phyloP scores from a whole-genome alignment of 2,329 filamentous ascomycete genomes.

The Coleophoma eucalyptorum region DNA sequence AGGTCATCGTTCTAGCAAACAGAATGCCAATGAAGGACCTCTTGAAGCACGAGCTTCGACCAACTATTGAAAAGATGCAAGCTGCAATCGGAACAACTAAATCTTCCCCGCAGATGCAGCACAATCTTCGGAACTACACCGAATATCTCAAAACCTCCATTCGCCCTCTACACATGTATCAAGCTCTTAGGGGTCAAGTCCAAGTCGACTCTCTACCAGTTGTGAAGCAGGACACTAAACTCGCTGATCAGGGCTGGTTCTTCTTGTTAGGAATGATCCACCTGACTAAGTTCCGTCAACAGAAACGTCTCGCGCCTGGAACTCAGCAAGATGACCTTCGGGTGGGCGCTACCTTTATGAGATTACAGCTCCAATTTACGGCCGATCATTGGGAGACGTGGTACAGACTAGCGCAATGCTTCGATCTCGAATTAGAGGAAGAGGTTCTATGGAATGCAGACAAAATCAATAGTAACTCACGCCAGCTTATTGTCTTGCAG shows the following conservation, averaged over 20 bases:
- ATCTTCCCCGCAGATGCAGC: slow-evolving; percentile 73
- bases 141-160: slow-evolving; percentile 80
- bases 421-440: slow-evolving; percentile 34
- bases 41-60: slow-evolving; percentile 85
- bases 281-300: slow-evolving; percentile 68
- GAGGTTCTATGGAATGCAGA: slow-evolving; percentile 35
- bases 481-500: slow-evolving; percentile 29
- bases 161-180: slow-evolving; percentile 75
- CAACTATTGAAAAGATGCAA: slow-evolving; percentile 90
- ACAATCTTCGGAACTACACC: slow-evolving; percentile 81
- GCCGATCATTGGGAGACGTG: slow-evolving; percentile 35
- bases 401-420: slow-evolving; percentile 35
- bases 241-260: slow-evolving; percentile 86
- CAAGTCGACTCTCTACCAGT: slow-evolving; percentile 70
- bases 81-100: slow-evolving; percentile 78
- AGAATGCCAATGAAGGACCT: slow-evolving; percentile 88
- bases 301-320: slow-evolving; percentile 29
- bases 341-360: slow-evolving; percentile 31
- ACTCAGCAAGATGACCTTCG: slow-evolving; percentile 32
- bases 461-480: slow-evolving; percentile 32
- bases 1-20: slow-evolving; percentile 75
- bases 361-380: slow-evolving; percentile 30
- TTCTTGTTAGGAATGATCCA: slow-evolving; percentile 87
- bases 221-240: slow-evolving; percentile 61
- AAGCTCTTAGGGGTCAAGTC: slow-evolving; percentile 75